Conservation (phyloP, 31 red algal species). For the Bonnemaisonia californica region DNA sequence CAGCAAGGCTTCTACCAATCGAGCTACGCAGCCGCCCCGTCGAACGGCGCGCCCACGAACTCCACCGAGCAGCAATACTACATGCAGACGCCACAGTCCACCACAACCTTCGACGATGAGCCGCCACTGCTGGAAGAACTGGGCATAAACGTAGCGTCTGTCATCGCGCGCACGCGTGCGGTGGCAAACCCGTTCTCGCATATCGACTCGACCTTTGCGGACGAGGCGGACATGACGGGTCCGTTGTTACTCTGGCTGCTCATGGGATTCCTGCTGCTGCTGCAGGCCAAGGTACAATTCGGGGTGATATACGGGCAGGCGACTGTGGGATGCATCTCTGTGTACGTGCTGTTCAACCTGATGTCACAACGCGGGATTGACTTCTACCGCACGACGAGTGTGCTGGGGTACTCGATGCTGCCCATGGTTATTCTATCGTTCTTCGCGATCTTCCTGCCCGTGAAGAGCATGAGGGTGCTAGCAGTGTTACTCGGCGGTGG, state of each 20-base stretch:
- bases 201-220: conserved; percentile 85
- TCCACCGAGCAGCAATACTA: conserved; percentile 49
- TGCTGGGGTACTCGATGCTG: conserved; percentile 88
- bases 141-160: conserved; percentile 78
- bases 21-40: conserved; percentile 46
- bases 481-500: conserved; percentile 58
- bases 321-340: conserved; percentile 77
- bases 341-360: conserved; percentile 88
- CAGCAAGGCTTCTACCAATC: conserved; percentile 70
- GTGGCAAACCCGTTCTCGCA: conserved; percentile 89
- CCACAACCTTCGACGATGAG: conserved; percentile 82
- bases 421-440: conserved; percentile 90
- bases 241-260: conserved; percentile 82
- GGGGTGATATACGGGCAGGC: conserved; percentile 94
- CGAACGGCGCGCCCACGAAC: conserved; percentile 3
- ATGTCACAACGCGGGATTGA: conserved; percentile 87
- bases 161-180: conserved; percentile 56
- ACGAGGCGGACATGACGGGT: conserved; percentile 95
- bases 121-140: conserved; percentile 89
- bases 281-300: conserved; percentile 92
- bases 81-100: conserved; percentile 46
- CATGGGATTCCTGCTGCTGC: conserved; percentile 78
- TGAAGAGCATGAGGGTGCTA: conserved; percentile 46
- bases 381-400: conserved; percentile 77
- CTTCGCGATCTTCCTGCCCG: conserved; percentile 51